Conservation (phyloP, 768 basidiomycete species). For the Tubosaeta sp. region DNA sequence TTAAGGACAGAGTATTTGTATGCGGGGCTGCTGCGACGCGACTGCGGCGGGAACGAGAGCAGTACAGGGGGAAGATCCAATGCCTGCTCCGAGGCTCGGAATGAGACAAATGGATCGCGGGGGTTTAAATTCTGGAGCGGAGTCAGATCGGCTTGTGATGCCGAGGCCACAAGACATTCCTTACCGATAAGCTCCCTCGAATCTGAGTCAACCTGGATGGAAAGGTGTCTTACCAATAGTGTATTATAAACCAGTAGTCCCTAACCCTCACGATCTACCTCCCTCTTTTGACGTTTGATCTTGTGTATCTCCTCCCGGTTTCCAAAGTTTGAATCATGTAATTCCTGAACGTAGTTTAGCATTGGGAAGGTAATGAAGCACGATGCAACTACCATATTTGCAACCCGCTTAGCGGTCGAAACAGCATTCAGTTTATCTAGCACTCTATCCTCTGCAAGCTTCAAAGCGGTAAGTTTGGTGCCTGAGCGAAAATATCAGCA, state of each 20-base stretch:
- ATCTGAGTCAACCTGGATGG: too few species aligned
- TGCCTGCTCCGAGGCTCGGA: not conserved
- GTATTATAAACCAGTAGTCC: not conserved
- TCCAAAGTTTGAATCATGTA: slow-evolving; percentile 88
- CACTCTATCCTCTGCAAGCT: slow-evolving; percentile 73
- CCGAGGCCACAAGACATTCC: slow-evolving; percentile 2
- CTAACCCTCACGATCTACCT: not conserved
- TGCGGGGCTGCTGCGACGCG: not conserved
- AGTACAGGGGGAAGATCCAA: slow-evolving; percentile 7
- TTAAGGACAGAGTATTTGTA: not conserved
- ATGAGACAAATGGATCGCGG: slow-evolving; percentile 11
- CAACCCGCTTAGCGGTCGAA: slow-evolving; percentile 89
- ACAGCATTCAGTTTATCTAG: slow-evolving; percentile 83
- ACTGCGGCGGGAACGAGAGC: slow-evolving; percentile 1
- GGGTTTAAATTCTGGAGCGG: slow-evolving; percentile 12
- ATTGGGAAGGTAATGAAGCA: not conserved
- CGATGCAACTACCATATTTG: slow-evolving; percentile 71
- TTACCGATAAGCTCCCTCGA: too few species aligned
- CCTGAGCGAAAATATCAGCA: slow-evolving; percentile 38
- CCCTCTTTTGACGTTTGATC: slow-evolving; percentile 44
- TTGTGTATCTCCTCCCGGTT: slow-evolving; percentile 80
- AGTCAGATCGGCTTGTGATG: slow-evolving; percentile 15
- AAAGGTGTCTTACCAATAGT: slow-evolving; percentile 8
- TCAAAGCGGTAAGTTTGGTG: slow-evolving; percentile 71
- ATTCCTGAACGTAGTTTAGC: slow-evolving; percentile 46